Base-by-base conservation (phyloP, 2,329 filamentous ascomycete species). In the Penicillium sp. region DNA sequence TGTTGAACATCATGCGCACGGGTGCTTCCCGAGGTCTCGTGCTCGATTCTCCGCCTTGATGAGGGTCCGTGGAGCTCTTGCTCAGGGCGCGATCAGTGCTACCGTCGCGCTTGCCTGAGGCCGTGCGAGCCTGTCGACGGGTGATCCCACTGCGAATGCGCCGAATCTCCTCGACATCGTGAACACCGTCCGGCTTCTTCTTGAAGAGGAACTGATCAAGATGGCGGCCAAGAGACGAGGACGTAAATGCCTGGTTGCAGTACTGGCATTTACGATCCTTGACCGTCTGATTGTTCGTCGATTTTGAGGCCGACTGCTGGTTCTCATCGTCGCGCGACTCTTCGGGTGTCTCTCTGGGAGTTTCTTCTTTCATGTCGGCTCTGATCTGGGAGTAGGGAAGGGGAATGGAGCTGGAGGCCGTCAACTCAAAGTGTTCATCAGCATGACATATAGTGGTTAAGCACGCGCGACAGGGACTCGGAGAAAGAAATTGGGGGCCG, bases 181-280 rank as follows among this genome's bases (percentile, higher is more conserved):
- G 92, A 40, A 95, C 74, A 43, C 91, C 91, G 72, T 97, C 92
- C 1, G 92, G 89, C 68, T 96, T 96, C 74, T 90, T 95, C 51
- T 90, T 86, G 66, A 90, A 91, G 63, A 96, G 91, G 70, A 95
- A 96, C 33, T 95, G 81, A 68, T 97, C 92, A 58, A 96, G 84
- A 72, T 97, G 92, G 40, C 92, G 86, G 43, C 92, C 92, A 46
- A 97, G 82, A 2, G 89, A 95, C 13, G 90, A 95, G 1, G 91
- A 96, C 13, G 92, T 96, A 67, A 96, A 97, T 6, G 86, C 79
- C 69, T 95, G 89, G 41, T 83, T 79, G 70, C 92, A 97, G 74
- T 89, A 97, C 31, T 86, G 88, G 68, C 92, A 96, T 56, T 78
- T 84, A 66, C 88, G 89, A 74, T 97, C 91, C 72, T 97, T 97